Evolutionary conservation across 1,284 basidiomycete species (phyloP).

Genomic region (Marasmius sp.): DNA sequence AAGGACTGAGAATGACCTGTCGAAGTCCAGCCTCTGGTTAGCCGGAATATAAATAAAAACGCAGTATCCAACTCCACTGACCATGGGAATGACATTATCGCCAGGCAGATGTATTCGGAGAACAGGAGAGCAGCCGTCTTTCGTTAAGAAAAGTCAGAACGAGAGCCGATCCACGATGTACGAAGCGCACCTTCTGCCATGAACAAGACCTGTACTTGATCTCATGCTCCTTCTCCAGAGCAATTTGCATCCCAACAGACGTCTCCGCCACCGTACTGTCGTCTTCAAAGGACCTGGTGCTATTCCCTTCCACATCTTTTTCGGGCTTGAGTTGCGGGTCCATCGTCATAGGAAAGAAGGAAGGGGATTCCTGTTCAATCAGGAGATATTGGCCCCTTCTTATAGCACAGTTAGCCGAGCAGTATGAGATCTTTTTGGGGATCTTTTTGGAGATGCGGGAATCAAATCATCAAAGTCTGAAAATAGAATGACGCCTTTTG

Average conservation of each 20-base stretch:
- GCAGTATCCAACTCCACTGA: slow-evolving; percentile 14
- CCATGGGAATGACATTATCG: slow-evolving; percentile 53
- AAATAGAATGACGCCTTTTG: background rate
- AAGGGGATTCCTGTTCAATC: background rate
- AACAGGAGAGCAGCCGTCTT: slow-evolving; percentile 49
- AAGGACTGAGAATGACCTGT: slow-evolving; percentile 54
- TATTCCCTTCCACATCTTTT: background rate
- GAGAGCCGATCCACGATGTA: background rate
- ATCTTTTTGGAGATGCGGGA: background rate
- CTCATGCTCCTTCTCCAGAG: slow-evolving; percentile 32
- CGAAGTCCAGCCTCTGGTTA: slow-evolving; percentile 4
- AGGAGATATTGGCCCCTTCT: background rate
- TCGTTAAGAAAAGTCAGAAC: background rate
- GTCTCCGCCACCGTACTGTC: background rate
- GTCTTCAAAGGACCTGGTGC: background rate
- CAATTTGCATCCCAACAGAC: slow-evolving; percentile 26
- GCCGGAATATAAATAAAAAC: background rate
- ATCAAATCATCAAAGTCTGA: background rate
- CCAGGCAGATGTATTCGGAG: slow-evolving; percentile 50
- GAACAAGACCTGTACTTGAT: slow-evolving; percentile 46
- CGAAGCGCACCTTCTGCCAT: slow-evolving; percentile 43
- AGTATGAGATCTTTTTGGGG: no score
- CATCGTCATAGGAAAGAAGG: background rate
- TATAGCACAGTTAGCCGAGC: background rate
- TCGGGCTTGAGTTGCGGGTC: background rate